Base-by-base conservation (phyloP, 208 protist genomes). In the Leishmania tropica region DNA sequence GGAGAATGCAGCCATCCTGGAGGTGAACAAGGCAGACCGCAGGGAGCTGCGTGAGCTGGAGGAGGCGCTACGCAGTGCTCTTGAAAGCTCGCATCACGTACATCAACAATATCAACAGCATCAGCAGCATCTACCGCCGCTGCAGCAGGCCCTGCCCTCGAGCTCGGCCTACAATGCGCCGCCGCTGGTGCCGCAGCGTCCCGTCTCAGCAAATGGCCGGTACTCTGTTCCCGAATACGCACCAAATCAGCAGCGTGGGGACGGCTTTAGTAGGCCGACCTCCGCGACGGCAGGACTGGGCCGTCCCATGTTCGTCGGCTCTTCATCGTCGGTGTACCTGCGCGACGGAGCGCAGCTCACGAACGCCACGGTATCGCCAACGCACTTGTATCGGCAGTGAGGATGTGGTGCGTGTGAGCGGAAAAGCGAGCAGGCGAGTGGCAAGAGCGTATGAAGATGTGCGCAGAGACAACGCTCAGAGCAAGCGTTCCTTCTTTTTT, bases 11-110 rank as follows among this genome's bases (percentile, higher is more conserved):
- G 87, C 92, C 45, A 87, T 92, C 48, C 81, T 97, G 24, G 92
- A 97, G 76, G 67, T 90, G 15, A 91, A 93, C 74, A 97, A 97
- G 83, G 94, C 90, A 40, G 93, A 96, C 74, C 90, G 92, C 62
- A 67, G 53, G 54, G 93, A 97, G 88, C 75, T 97, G 68, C 75
- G 72, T 60, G 75, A 81, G 67, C 83, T 97, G 17, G 89, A 94
- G 80, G 87, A 89, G 11, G 64, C 88, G 37, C 74, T 97, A 56
- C 83, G 83, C 73, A 31, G 87, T 10, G 78, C 78, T 7, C 85
- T 76, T 40, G 78, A 56, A 75, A 78, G 53, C 83, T 51, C 58
- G 24, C 56, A 47, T 28, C 35, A 13, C 0, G 8, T 28, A n/a
- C 28, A 76, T 35, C 51, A 76, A 28, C 73, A 76, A 6, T 1